phyloP scores from a whole-genome alignment of 441 rosid species.

The Rhodomyrtus psidioides region DNA sequence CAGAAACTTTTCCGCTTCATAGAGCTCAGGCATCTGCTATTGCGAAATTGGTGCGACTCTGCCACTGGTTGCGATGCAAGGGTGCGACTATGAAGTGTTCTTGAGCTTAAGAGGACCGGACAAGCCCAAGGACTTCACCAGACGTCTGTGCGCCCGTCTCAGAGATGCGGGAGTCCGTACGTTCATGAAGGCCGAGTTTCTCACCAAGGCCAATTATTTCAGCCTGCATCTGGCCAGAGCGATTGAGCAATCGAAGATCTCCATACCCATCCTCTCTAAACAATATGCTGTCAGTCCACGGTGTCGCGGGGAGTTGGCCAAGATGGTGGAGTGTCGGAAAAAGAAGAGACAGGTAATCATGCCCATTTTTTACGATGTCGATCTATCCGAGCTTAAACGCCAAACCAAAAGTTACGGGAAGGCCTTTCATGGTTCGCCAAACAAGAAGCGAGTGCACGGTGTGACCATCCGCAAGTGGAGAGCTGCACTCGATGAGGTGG shows the following conservation, averaged over 20 bases:
- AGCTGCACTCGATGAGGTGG: no score
- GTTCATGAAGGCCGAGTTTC: background rate
- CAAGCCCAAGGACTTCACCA: accelerated
- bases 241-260: background rate
- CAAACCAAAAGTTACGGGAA: no score
- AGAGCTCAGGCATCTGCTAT: background rate
- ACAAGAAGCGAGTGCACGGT: no score
- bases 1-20: background rate
- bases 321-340: no score
- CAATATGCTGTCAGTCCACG: accelerated
- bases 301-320: no score
- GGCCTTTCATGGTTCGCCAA: no score
- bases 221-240: accelerated
- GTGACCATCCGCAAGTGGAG: no score
- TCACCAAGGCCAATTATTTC: background rate
- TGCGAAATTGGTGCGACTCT: background rate
- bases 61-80: background rate
- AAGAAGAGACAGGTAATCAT: no score
- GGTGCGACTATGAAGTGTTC: background rate
- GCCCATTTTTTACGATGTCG: no score
- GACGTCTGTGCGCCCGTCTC: background rate
- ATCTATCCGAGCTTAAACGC: no score
- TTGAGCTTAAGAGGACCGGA: background rate
- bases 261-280: background rate
- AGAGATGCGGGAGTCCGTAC: background rate